A percentile compares a stretch with the other conserved stretches of the same genome.
These are phyloP conservation scores for Amylostereum chailletii DNA, from an alignment of 1,284 basidiomycete species.

Conservation along the genomic window DNA sequence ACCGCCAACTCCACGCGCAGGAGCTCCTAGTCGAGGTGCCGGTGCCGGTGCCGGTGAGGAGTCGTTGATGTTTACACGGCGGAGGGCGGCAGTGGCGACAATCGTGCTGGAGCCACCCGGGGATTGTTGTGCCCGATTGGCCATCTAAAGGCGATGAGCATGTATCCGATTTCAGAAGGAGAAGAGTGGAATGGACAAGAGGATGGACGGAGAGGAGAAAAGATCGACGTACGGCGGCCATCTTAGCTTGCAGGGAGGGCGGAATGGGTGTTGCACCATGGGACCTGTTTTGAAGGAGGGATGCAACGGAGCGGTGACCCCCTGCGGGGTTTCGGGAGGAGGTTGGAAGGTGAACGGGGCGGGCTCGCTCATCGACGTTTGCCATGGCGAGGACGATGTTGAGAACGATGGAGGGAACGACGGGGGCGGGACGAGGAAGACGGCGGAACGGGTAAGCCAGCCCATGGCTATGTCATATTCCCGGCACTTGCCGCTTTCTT, in stretches of 20 bases:
- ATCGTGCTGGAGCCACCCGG: slow-evolving; percentile 22
- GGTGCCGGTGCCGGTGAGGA: slow-evolving; percentile 19
- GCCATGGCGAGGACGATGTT: slow-evolving; percentile 17
- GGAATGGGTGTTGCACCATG: slow-evolving; percentile 64
- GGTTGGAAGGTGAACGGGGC: slow-evolving; percentile 17
- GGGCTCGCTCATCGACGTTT: slow-evolving; percentile 1
- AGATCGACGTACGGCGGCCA: slow-evolving; percentile 64
- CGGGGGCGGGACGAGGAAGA: background rate
- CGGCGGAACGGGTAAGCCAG: background rate
- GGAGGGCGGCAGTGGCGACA: slow-evolving; percentile 30
- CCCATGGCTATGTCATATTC: background rate
- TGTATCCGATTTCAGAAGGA: slow-evolving; percentile 1
- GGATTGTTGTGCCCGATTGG: slow-evolving; percentile 35
- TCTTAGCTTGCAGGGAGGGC: slow-evolving; percentile 85
- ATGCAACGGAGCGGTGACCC: slow-evolving; percentile 28
- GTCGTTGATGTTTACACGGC: slow-evolving; percentile 27
- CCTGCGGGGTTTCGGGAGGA: slow-evolving; percentile 13
- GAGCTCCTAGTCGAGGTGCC: slow-evolving; percentile 11
- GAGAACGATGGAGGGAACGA: slow-evolving; percentile 5
- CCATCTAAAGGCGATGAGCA: slow-evolving; percentile 33
- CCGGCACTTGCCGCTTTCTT: background rate
- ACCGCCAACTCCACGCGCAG: slow-evolving; percentile 19
- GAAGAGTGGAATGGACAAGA: slow-evolving; percentile 2
- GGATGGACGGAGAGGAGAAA: slow-evolving; percentile 5
- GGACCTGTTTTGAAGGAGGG: slow-evolving; percentile 28